Conservation (phyloP, 495 filamentous ascomycete species). For the Rostrohypoxylon terebratum region DNA sequence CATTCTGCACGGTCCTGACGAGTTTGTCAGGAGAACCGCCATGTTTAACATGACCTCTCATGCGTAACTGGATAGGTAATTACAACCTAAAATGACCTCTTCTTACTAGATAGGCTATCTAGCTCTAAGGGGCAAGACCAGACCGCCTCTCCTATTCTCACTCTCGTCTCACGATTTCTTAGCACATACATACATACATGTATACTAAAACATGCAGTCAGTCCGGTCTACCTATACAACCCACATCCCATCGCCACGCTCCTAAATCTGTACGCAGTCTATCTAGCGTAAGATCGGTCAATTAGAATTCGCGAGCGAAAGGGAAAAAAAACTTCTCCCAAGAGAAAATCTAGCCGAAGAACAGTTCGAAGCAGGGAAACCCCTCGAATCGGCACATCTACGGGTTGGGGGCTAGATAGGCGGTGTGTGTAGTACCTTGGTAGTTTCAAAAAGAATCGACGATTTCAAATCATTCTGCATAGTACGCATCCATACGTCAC, state of each 20-base stretch:
- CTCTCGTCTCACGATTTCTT: neutral
- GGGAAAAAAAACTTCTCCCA: neutral
- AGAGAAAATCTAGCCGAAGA: neutral
- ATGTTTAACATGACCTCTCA: neutral
- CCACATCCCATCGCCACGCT: neutral
- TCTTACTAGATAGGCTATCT: neutral
- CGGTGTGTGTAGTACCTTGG: constrained; percentile 22
- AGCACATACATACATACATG: neutral
- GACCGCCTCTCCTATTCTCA: constrained; percentile 1
- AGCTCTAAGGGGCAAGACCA: neutral
- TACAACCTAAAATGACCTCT: neutral
- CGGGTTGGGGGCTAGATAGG: constrained; percentile 37
- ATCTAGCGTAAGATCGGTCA: constrained; percentile 8
- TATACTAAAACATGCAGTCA: constrained; percentile 1
- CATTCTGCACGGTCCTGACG: neutral
- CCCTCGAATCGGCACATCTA: constrained; percentile 16
- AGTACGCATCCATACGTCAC: constrained; percentile 14
- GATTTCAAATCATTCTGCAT: constrained; percentile 28
- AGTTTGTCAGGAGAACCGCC: neutral
- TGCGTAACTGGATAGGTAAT: neutral
- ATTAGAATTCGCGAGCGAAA: neutral
- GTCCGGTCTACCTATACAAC: neutral
- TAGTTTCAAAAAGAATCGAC: neutral
- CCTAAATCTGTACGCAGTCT: neutral
- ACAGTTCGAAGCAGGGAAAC: constrained; percentile 20